Evolutionary conservation across 257 asterid species (phyloP).

Genomic region (Jacaranda copaia): DNA sequence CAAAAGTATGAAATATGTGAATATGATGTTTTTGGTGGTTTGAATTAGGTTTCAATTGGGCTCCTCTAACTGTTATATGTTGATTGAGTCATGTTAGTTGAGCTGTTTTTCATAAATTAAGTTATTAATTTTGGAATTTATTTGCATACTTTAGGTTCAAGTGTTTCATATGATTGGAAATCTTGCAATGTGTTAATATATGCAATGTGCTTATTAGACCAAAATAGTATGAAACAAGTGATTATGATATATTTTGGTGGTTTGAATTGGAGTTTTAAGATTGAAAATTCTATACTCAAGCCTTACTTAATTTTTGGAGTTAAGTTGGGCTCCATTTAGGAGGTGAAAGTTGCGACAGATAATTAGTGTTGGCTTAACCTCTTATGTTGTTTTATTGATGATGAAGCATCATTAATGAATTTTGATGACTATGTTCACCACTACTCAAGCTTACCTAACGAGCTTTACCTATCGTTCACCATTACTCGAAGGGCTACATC

Average conservation of each 20-base stretch:
- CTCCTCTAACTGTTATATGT: background rate
- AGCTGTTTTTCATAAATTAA: conserved; percentile 12
- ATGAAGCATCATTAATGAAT: background rate
- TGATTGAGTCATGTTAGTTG: conserved; percentile 24
- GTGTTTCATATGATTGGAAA: conserved; percentile 18
- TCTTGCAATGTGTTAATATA: background rate
- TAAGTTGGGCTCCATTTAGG: conserved; percentile 2
- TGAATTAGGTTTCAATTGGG: no score
- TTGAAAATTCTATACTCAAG: background rate
- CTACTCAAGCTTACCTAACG: no score
- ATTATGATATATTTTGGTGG: conserved; percentile 1
- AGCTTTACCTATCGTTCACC: no score
- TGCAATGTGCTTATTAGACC: conserved; percentile 10
- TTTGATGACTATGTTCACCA: background rate
- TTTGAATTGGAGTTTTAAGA: background rate
- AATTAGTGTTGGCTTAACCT: background rate
- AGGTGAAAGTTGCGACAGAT: background rate
- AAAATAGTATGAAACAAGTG: background rate
- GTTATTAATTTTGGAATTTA: conserved; percentile 17
- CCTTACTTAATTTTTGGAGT: background rate
- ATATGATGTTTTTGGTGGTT: background rate
- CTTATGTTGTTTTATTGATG: background rate
- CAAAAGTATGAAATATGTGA: background rate
- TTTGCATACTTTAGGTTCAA: background rate
- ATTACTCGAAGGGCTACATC: no score